phyloP scores from a whole-genome alignment of 768 basidiomycete genomes.

The Auricularia auricula-judae region DNA sequence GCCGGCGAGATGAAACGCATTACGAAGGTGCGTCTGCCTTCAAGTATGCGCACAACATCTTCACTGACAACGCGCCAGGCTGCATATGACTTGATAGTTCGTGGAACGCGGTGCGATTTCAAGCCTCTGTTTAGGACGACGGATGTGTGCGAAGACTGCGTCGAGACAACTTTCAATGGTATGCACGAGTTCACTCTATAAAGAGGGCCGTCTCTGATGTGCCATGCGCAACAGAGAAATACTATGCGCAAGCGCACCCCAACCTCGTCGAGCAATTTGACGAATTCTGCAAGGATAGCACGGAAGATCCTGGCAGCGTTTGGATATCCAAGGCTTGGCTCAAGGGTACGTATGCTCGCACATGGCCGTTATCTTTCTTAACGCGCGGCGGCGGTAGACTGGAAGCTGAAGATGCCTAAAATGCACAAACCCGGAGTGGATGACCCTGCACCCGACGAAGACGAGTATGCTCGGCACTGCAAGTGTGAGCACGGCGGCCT shows the following conservation, averaged over 20 bases:
- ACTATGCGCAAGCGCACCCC: slow-evolving; percentile 62
- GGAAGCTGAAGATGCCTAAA: slow-evolving; percentile 59
- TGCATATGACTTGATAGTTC: slow-evolving; percentile 31
- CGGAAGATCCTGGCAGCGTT: slow-evolving; percentile 28
- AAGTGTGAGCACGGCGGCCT: slow-evolving; percentile 61
- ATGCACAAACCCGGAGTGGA: slow-evolving; percentile 45
- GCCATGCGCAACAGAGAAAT: slow-evolving; percentile 35
- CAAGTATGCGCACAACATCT: background rate
- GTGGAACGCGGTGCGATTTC: slow-evolving; percentile 32
- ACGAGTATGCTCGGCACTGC: slow-evolving; percentile 47
- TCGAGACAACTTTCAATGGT: slow-evolving; percentile 49
- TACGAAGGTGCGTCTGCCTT: slow-evolving; percentile 30
- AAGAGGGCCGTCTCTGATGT: slow-evolving; percentile 1
- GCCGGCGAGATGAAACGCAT: slow-evolving; percentile 59
- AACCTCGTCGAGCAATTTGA: slow-evolving; percentile 50
- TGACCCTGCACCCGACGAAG: slow-evolving; percentile 60
- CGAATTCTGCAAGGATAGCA: slow-evolving; percentile 32
- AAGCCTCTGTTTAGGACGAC: slow-evolving; percentile 34
- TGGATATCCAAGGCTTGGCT: slow-evolving; percentile 78
- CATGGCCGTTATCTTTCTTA: background rate
- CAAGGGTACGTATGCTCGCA: slow-evolving; percentile 37
- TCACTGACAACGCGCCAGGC: slow-evolving; percentile 21
- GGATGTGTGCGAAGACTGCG: slow-evolving; percentile 55
- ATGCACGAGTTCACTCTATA: slow-evolving; percentile 5
- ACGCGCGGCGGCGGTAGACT: slow-evolving; percentile 40